Percentiles rank a stretch among this genome's conserved stretches.
Conservation (phyloP, 2,329 filamentous ascomycete genomes). For the Didymella keratinophila region DNA sequence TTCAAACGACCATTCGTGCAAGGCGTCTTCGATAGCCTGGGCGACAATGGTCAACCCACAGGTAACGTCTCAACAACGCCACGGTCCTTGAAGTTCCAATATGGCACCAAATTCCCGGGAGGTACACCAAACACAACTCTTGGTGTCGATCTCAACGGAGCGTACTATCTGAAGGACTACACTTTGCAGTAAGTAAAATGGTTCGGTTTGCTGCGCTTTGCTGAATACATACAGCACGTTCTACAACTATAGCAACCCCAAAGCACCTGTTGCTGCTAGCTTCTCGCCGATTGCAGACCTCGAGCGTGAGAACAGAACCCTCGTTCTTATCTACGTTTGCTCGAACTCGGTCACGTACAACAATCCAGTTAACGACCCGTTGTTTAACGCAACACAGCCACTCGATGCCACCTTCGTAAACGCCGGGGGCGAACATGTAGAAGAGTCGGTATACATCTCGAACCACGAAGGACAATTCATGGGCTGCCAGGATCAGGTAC, state of each 20-base stretch:
- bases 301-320: constrained; percentile 8
- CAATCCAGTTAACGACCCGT: constrained; percentile 7
- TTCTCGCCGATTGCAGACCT: constrained; percentile 1
- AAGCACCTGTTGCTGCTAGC: not conserved
- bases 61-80: constrained; percentile 1
- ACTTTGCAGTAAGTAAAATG: not conserved
- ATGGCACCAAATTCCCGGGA: constrained; percentile 2
- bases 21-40: constrained; percentile 1
- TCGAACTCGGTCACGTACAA: constrained; percentile 3
- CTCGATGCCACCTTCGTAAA: constrained; percentile 1
- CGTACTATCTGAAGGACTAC: constrained; percentile 5
- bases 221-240: constrained; percentile 1
- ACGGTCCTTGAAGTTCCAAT: constrained; percentile 8
- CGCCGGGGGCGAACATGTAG: constrained; percentile 1
- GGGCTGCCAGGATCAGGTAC: constrained; percentile 11
- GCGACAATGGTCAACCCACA: not conserved
- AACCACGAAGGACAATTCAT: constrained; percentile 7
- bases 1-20: constrained; percentile 6
- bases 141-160: constrained; percentile 1
- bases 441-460: constrained; percentile 8
- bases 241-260: constrained; percentile 5
- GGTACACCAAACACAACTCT: constrained; percentile 1
- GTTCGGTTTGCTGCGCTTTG: not conserved
- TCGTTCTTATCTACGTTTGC: constrained; percentile 1
- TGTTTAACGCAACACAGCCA: constrained; percentile 12